Evolutionary conservation across 2,329 filamentous ascomycete genomes (phyloP), one percentile per base, ranked within the genome.

Genomic region (Dothideomycetes sp.): DNA sequence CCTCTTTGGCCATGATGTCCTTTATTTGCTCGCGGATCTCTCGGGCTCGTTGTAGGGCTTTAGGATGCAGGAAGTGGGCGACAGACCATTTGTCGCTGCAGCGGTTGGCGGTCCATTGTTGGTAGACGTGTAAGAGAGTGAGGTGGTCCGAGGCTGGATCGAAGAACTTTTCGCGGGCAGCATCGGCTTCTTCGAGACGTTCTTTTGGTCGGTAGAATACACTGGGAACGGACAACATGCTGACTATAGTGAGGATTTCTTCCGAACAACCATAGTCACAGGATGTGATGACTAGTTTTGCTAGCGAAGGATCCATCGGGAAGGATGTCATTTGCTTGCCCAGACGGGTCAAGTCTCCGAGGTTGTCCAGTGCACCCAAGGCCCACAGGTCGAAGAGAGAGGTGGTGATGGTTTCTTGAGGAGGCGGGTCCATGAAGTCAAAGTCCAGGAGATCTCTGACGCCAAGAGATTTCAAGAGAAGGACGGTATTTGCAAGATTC

Each of bases 331-430:
- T 98, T 50, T 84, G 88, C 33, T 76, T 77, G 19, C 91, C 91
- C 1, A 98, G 74, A 1, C 77, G 69, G 0, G 91, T 98, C 18
- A 98, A 72, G 49, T 95, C 86, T 27, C 91, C 93, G 12, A 96
- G 73, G 51, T 98, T 95, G 57, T 95, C 86, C 10, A 98, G 65
- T 0, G 91, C 89, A 1, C 91, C 91, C 0, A 98, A 70, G 0
- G 91, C 88, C 91, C 91, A 98, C 1, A 98, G 75, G 52, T 98
- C 91, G 62, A 96, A 98, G 27, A 98, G 79, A 3, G 88, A 95
- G 0, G 91, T 98, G 1, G 86, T 89, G 49, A 98, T 96, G 1
- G 88, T 95, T 54, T 98, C 93, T 62, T 98, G 91, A 0, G 91
- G 91, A 5, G 91, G 91, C 2, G 91, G 91, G 50, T 98, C 91